Base-by-base conservation (phyloP, 768 basidiomycete genomes). In the Amanita muscaria region DNA sequence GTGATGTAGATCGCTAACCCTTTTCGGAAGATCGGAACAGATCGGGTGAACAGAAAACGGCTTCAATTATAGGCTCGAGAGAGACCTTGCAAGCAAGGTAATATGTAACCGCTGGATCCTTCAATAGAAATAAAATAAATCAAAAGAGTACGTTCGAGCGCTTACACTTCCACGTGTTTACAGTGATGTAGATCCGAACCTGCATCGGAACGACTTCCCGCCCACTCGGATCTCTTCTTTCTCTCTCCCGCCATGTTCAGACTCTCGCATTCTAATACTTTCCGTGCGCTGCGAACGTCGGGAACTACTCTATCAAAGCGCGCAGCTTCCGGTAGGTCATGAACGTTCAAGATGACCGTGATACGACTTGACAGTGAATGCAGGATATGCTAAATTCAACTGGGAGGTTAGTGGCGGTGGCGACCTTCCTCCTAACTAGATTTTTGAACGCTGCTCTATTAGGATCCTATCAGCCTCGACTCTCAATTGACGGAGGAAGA, bases 401-500 rank as follows among this genome's bases (percentile, higher is more conserved):
- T 73, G 71, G 71, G 66, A 72, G 68, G 70, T 63, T 55, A 38
- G 12, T 29, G 30, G 22, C 21, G 18, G 7, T 16, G 1, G 31
- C 11, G n/a, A n/a, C 19, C 29, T 39, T 6, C 15, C 40, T 4
- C 23, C n/a, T n/a, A n/a, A n/a, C n/a, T n/a, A n/a, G n/a, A n/a
- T n/a, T n/a, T n/a, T n/a, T n/a, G n/a, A n/a, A n/a, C n/a, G n/a
- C n/a, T n/a, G n/a, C n/a, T n/a, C n/a, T n/a, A n/a, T 32, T 47
- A 92, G 88, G 93, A 98, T 58, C 87, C 92, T 0, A 65, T 98
- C 51, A 77, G 77, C 54, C 56, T 91, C 22, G 85, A 90, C 48
- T 77, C 79, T 0, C 70, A 88, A 31, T 65, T 97, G 49, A 88
- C 88, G 0, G 90, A 91, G 41, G 94, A 96, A 29, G 94, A 98